Conservation (phyloP, 768 basidiomycete genomes). For the Nidularia sp. region DNA sequence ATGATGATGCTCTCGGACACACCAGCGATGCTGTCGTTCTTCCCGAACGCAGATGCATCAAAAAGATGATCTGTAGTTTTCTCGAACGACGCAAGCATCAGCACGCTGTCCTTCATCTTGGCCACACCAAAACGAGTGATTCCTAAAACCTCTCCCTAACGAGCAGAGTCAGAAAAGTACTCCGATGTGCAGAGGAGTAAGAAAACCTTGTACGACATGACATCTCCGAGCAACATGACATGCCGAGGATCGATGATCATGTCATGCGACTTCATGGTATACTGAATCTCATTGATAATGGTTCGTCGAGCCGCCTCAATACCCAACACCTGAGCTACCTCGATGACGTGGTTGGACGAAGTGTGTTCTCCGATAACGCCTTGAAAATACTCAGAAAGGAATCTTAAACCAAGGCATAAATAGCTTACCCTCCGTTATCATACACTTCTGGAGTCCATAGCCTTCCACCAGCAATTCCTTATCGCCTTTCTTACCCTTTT, state of each 20-base stretch:
- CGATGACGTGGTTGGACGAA: conserved; percentile 95
- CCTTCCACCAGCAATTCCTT: conserved; percentile 96
- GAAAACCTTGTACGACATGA: conserved; percentile 93
- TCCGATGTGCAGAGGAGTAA: not conserved
- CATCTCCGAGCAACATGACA: conserved; percentile 96
- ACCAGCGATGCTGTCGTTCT: conserved; percentile 91
- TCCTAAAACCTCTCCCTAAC: conserved; percentile 91
- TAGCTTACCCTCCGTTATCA: conserved; percentile 86
- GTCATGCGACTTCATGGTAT: conserved; percentile 95
- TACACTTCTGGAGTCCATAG: conserved; percentile 93
- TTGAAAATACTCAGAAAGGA: conserved; percentile 20
- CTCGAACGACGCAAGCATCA: conserved; percentile 99
- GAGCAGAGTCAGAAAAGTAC: not conserved
- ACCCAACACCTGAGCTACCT: conserved; percentile 91
- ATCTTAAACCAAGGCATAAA: not conserved
- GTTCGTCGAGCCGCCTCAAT: conserved; percentile 94
- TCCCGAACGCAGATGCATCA: conserved; percentile 94
- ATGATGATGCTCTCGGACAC: conserved; percentile 99
- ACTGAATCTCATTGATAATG: conserved; percentile 95
- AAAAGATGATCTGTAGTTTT: conserved; percentile 99
- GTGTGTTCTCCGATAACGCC: conserved; percentile 92
- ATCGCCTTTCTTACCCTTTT: conserved; percentile 76
- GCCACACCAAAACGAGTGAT: conserved; percentile 99
- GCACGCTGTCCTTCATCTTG: conserved; percentile 98
- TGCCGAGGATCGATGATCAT: conserved; percentile 99